Base-by-base conservation (phyloP, 2,329 filamentous ascomycete species). In the Sporothrix variecibatus region DNA sequence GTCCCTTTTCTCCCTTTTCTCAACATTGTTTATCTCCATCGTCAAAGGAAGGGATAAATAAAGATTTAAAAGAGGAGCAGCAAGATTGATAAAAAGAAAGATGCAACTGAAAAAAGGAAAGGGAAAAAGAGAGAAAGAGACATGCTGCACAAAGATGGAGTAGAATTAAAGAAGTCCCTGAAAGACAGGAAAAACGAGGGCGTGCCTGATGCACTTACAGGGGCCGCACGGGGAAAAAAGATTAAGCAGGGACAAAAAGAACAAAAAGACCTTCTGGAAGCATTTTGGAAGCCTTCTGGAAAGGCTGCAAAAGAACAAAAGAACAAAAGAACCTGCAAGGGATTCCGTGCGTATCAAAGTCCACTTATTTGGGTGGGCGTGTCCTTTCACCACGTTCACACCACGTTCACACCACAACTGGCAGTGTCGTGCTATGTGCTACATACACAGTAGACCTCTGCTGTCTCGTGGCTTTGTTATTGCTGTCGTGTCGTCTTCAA, bases 231-330 rank as follows among this genome's bases (percentile, higher is more conserved):
- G 64, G 43, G 64, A 20, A 51, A 34, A 26, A 49, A 2, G 43
- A 31, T 49, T 28, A 28, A 67, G 64, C 64, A 67, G 40, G 60
- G 38, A 60, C 26, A 60, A n/a, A n/a, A 26, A 26, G 51, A 23
- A 23, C 20, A 26, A 53, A 23, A 23, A 56, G 51, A 15, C 51
- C 64, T 68, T 68, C 64, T 68, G 64, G 64, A 68, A 68, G 64
- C 64, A 68, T 68, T 68, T 68, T 68, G 64, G 64, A 68, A 51
- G 64, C 43, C 26, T 34, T 68, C 64, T 67, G n/a, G 51, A 56
- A 56, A n/a, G n/a, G n/a, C n/a, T n/a, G n/a, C n/a, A n/a, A n/a
- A n/a, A n/a, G n/a, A n/a, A n/a, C n/a, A n/a, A n/a, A 26, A 26
- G 51, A 23, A 23, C 20, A 26, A 53, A 23, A 23, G 28, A 23